Evolutionary conservation across 306 rosid species (phyloP), one percentile per base, ranked within the genome.

Genomic region (Trichosanthes truncata): DNA sequence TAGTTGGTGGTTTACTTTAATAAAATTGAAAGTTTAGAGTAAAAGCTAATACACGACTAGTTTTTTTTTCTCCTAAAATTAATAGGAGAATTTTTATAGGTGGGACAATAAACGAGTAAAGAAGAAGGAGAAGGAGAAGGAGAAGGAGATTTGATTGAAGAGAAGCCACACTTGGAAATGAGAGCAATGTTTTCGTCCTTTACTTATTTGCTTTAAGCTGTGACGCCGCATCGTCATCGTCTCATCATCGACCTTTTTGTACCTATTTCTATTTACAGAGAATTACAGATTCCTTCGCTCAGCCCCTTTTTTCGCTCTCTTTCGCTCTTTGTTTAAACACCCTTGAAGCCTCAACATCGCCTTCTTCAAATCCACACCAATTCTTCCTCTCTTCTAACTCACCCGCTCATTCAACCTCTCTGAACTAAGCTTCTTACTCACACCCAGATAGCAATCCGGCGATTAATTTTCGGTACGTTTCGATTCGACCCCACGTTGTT

Each of bases 341-440:
- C 49, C 68, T 55, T 3, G n/a, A 61, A 26, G 0, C 20, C 20
- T 61, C 41, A 14, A 5, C 21, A 26, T 61, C 68, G 1, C 68
- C 20, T 40, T 40, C 29, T 67, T 38, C 74, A 67, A 66, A 66
- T 66, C 7, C 51, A 1, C n/a, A 8, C 38, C 53, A 31, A 17
- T 59, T 6, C 41, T 71, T 83, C 72, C 25, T 6, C 38, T 65
- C 38, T 5, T 29, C 18, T 12, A 12, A 12, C 40, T 0, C 21
- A 23, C 7, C 7, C 41, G 75, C 84, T 5, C 86, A 31, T 83
- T 79, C 69, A 83, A 77, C 68, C 81, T 82, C 83, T 51, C 61
- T 13, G 40, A 36, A 67, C 56, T 49, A 18, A 75, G n/a, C 80
- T 81, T 80, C 21, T 53, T 51, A 10, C 60, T 38, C 69, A 3